Base-by-base conservation (phyloP, 164 flowering plant genomes). In the Sedum album region DNA sequence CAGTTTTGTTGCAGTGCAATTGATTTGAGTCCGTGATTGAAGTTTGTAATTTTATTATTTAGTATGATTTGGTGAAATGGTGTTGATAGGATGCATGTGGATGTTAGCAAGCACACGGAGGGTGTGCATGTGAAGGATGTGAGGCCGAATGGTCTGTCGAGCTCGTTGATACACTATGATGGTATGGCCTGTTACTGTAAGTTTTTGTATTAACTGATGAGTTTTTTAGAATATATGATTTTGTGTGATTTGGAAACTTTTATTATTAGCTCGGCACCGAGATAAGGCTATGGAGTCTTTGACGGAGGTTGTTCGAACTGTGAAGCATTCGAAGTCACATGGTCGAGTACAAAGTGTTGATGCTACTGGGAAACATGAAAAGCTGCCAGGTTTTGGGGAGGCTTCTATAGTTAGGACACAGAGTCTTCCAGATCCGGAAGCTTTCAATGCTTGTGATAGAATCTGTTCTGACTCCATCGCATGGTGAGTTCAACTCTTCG, bases 41-140 rank as follows among this genome's bases (percentile, higher is more conserved):
- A 57, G 25, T 20, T 11, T 65, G 46, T n/a, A n/a, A n/a, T n/a
- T n/a, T n/a, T n/a, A n/a, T n/a, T n/a, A n/a, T n/a, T n/a, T n/a
- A 57, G 25, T 20, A 5, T 65, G 46, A 38, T 23, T 36, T 35
- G 15, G 6, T 36, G 36, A 65, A 25, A 5, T 65, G 46, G 21
- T 44, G 15, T 7, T 53, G 70, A 68, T 88, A 93, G 98, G 74
- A 94, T 94, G 99, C 96, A 91, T 86, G 99, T 94, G 64, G 99
- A 94, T 75, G 97, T 94, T 66, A 94, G 99, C 82, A 94, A 91
- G 73, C 85, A 86, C 76, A 94, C 99, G 0, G 99, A 91, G 79
- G 99, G 99, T 31, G 60, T 82, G 23, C 80, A 76, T 65, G 96
- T 89, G 14, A 89, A 87, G 74, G 88, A 78, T 31, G n/a, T 88